phyloP scores from a whole-genome alignment of 2,329 filamentous ascomycete genomes.

The Tolypocladium inflatum region DNA sequence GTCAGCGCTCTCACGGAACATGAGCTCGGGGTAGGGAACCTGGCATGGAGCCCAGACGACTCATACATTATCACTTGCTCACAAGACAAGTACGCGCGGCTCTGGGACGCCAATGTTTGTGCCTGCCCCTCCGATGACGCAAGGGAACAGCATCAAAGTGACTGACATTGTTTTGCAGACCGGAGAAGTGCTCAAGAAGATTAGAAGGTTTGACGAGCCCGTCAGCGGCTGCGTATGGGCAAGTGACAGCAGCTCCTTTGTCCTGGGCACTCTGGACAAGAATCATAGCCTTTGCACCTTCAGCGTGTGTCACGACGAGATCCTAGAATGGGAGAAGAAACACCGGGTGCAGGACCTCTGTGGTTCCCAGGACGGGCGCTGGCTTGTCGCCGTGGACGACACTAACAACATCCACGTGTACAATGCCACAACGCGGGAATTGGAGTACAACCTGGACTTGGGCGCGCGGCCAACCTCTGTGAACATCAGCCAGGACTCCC shows the following conservation, averaged over 20 bases:
- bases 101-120: slow-evolving; percentile 66
- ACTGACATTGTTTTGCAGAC: slow-evolving; percentile 32
- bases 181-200: slow-evolving; percentile 51
- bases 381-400: slow-evolving; percentile 70
- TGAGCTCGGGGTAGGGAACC: slow-evolving; percentile 61
- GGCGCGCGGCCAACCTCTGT: slow-evolving; percentile 68
- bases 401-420: slow-evolving; percentile 69
- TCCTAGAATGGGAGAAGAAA: slow-evolving; percentile 57
- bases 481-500: slow-evolving; percentile 72
- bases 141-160: no score
- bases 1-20: slow-evolving; percentile 57
- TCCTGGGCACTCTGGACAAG: slow-evolving; percentile 68
- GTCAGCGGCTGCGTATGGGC: slow-evolving; percentile 90
- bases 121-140: neutral
- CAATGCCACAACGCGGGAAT: slow-evolving; percentile 63
- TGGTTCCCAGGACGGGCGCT: slow-evolving; percentile 70
- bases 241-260: slow-evolving; percentile 64
- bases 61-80: slow-evolving; percentile 77
- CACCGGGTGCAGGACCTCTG: slow-evolving; percentile 77
- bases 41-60: slow-evolving; percentile 91
- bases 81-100: slow-evolving; percentile 59
- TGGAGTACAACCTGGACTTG: slow-evolving; percentile 61
- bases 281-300: slow-evolving; percentile 60
- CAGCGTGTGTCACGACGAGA: slow-evolving; percentile 50
- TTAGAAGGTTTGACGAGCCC: slow-evolving; percentile 69